These are phyloP conservation scores for Pseudozyma thailandica DNA, from an alignment of 1,284 basidiomycete species.

Conservation along the genomic window DNA sequence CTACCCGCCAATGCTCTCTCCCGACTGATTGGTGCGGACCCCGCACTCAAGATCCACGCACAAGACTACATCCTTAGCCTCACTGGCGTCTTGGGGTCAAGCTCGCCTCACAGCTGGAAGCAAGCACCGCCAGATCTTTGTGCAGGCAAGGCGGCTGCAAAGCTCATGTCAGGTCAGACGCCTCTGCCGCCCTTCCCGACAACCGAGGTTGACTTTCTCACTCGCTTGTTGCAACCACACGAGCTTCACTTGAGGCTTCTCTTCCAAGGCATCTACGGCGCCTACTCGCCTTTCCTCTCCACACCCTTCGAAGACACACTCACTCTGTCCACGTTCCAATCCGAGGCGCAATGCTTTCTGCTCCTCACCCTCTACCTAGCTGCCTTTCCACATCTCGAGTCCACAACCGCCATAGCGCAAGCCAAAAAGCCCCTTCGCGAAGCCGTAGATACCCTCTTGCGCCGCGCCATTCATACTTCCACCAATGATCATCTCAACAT, in stretches of 20 bases:
- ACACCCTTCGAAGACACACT: slow-evolving; percentile 32
- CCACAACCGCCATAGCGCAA: slow-evolving; percentile 9
- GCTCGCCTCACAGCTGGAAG: slow-evolving; percentile 9
- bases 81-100: slow-evolving; percentile 20
- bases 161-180: slow-evolving; percentile 23
- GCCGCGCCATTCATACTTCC: slow-evolving; percentile 28
- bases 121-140: slow-evolving; percentile 31
- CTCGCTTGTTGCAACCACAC: slow-evolving; percentile 17
- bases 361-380: slow-evolving; percentile 37
- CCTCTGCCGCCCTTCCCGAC: slow-evolving; percentile 9
- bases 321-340: slow-evolving; percentile 16
- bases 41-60: slow-evolving; percentile 26
- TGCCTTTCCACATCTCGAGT: slow-evolving; percentile 36
- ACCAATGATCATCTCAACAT: slow-evolving; percentile 41
- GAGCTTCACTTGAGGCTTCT: slow-evolving; percentile 20
- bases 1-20: slow-evolving; percentile 29
- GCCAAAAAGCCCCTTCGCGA: slow-evolving; percentile 21
- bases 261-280: slow-evolving; percentile 39
- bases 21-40: slow-evolving; percentile 28
- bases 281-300: slow-evolving; percentile 43
- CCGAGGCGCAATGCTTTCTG: slow-evolving; percentile 30
- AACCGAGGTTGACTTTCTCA: slow-evolving; percentile 24
- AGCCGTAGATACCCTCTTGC: slow-evolving; percentile 33
- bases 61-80: slow-evolving; percentile 25
- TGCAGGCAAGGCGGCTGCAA: slow-evolving; percentile 27